Percentiles rank a stretch among this genome's conserved stretches.
Evolutionary conservation across 2,329 filamentous ascomycete genomes (phyloP).

Genomic region (Botrytis galanthina): DNA sequence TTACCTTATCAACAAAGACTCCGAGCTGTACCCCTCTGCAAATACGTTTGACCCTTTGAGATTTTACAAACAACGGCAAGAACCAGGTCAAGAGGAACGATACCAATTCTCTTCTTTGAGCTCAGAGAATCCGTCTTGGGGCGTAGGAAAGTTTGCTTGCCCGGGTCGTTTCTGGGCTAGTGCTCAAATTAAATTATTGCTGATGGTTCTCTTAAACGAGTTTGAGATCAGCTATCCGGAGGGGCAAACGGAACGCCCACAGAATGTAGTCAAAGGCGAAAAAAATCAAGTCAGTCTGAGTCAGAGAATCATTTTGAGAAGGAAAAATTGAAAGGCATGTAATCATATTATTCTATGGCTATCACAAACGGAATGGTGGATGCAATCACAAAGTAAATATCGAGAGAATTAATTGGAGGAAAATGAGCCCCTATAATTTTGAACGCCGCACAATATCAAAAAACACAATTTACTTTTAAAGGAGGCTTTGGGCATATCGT

Average conservation of each 20-base stretch:
- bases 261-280: constrained; percentile 41
- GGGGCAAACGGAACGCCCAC: constrained; percentile 57
- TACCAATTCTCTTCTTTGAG: constrained; percentile 33
- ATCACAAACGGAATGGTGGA: neutral
- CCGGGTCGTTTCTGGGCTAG: constrained; percentile 43
- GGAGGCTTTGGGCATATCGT: neutral
- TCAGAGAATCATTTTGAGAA: neutral
- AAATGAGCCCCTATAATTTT: neutral
- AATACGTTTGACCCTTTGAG: constrained; percentile 31
- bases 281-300: constrained; percentile 3
- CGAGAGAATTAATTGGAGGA: neutral
- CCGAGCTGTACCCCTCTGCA: neutral
- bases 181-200: constrained; percentile 38
- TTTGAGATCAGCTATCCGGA: constrained; percentile 46
- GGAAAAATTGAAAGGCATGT: neutral
- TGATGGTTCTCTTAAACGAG: neutral
- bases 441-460: neutral
- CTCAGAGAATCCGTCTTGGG: neutral
- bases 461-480: neutral
- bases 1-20: constrained; percentile 15
- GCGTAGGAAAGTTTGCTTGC: constrained; percentile 36
- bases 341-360: neutral
- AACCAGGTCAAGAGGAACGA: constrained; percentile 31
- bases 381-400: neutral
- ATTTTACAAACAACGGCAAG: constrained; percentile 29